Evolutionary conservation across 257 asterid genomes (phyloP).

Genomic region (Cinchona pubescens): DNA sequence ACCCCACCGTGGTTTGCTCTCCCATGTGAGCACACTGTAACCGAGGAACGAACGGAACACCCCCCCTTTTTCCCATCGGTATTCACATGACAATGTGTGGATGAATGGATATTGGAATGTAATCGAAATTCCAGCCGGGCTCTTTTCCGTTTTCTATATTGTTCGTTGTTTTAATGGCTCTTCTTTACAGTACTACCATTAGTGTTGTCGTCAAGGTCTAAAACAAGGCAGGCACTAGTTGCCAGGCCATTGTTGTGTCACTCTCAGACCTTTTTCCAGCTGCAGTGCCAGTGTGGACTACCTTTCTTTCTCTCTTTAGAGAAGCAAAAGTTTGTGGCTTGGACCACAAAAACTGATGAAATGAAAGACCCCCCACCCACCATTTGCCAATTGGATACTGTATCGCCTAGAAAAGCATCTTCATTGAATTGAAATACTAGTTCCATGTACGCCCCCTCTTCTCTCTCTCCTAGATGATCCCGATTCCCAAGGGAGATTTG

Average conservation of each 20-base stretch:
- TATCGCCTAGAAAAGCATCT: constrained; percentile 21
- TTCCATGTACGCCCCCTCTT: too few species aligned
- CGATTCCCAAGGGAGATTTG: background rate
- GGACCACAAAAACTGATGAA: background rate
- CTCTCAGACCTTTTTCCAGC: constrained; percentile 5
- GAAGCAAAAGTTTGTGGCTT: background rate
- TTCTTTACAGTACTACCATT: background rate
- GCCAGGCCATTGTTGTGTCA: background rate
- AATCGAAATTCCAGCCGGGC: background rate
- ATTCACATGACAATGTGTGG: background rate
- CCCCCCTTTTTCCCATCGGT: too few species aligned
- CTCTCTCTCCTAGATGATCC: too few species aligned
- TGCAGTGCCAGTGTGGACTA: background rate
- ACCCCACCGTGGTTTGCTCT: background rate
- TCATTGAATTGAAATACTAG: constrained; percentile 3
- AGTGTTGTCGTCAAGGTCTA: constrained; percentile 14
- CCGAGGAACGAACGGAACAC: too few species aligned
- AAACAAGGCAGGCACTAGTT: background rate
- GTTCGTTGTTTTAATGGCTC: background rate
- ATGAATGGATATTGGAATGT: background rate
- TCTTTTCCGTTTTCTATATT: background rate
- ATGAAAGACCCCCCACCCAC: too few species aligned
- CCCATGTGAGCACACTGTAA: constrained; percentile 13
- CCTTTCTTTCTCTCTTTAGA: background rate
- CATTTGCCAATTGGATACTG: too few species aligned